A percentile compares a stretch with the other conserved stretches of the same genome.
These are phyloP conservation scores for Trametes cubensis DNA, from an alignment of 768 basidiomycete genomes.

Conservation along the genomic window DNA sequence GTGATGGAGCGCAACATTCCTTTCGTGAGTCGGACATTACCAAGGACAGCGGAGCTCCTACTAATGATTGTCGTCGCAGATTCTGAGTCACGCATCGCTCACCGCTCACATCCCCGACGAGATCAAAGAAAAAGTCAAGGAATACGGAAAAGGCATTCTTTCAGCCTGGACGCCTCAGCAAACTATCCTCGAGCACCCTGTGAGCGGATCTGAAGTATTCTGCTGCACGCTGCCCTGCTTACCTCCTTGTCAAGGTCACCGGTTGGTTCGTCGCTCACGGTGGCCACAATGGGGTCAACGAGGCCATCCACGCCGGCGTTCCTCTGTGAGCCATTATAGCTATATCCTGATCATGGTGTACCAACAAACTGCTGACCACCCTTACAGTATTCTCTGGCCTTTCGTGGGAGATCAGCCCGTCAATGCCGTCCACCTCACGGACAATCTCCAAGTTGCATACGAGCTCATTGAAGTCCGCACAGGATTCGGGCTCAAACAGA, in stretches of 20 bases:
- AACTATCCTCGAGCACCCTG: slow-evolving; percentile 19
- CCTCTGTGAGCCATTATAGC: slow-evolving; percentile 12
- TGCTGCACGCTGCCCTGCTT: neutral
- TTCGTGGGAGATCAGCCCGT: slow-evolving; percentile 30
- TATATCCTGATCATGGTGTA: too few relatives aligned
- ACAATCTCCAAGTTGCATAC: slow-evolving; percentile 29
- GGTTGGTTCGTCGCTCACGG: slow-evolving; percentile 31
- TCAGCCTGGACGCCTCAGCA: slow-evolving; percentile 24
- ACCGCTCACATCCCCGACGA: slow-evolving; percentile 14
- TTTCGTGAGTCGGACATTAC: too few relatives aligned
- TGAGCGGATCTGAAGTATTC: neutral
- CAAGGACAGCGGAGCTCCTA: too few relatives aligned
- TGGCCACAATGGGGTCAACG: slow-evolving; percentile 31
- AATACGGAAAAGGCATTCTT: slow-evolving; percentile 14
- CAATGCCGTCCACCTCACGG: slow-evolving; percentile 27
- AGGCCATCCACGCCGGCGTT: slow-evolving; percentile 29
- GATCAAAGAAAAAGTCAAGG: slow-evolving; percentile 14
- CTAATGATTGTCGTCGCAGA: too few relatives aligned
- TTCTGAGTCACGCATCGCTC: slow-evolving; percentile 17
- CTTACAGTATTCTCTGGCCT: slow-evolving; percentile 33
- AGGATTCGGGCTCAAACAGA: slow-evolving; percentile 23
- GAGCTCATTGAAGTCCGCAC: slow-evolving; percentile 33
- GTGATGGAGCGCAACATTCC: slow-evolving; percentile 25
- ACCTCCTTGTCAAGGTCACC: neutral
- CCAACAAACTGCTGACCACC: too few relatives aligned